phyloP scores from a whole-genome alignment of 116 monocot genomes.

The Phalaenopsis hybrid region DNA sequence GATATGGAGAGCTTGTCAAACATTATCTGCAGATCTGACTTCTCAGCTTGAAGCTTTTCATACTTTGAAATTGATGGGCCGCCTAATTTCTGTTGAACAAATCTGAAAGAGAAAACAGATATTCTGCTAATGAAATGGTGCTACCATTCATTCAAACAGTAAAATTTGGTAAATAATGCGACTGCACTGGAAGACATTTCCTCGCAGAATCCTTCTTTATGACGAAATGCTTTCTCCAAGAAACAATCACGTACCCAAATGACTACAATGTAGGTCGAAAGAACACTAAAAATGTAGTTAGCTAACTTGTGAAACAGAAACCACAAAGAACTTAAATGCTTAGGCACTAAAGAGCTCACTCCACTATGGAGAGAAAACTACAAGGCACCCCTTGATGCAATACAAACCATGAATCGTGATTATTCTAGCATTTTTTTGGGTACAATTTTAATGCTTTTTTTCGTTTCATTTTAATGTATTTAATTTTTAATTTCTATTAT shows the following conservation, averaged over 20 bases:
- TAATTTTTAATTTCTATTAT: neutral
- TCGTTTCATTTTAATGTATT: neutral
- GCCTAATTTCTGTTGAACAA: slow-evolving; percentile 75
- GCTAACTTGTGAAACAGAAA: neutral
- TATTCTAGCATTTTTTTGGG: neutral
- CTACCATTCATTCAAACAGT: neutral
- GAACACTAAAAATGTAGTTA: neutral
- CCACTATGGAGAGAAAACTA: neutral
- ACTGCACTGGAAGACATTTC: neutral
- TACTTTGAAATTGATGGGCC: slow-evolving; percentile 74
- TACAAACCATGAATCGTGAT: neutral
- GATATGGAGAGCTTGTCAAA: slow-evolving; percentile 60
- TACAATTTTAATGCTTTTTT: neutral
- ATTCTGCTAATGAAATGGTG: neutral
- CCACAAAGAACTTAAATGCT: neutral
- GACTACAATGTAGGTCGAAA: too few species aligned
- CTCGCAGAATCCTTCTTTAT: neutral
- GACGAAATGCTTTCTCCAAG: neutral
- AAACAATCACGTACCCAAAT: neutral
- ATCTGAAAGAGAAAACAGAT: slow-evolving; percentile 31
- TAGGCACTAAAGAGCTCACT: neutral
- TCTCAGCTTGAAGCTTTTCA: slow-evolving; percentile 87
- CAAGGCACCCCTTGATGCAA: neutral
- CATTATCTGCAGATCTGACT: slow-evolving; percentile 72
- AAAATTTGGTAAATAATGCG: neutral